These are phyloP conservation scores for Talaromyces islandicus DNA, from an alignment of 2,329 filamentous ascomycete species.

Conservation along the genomic window DNA sequence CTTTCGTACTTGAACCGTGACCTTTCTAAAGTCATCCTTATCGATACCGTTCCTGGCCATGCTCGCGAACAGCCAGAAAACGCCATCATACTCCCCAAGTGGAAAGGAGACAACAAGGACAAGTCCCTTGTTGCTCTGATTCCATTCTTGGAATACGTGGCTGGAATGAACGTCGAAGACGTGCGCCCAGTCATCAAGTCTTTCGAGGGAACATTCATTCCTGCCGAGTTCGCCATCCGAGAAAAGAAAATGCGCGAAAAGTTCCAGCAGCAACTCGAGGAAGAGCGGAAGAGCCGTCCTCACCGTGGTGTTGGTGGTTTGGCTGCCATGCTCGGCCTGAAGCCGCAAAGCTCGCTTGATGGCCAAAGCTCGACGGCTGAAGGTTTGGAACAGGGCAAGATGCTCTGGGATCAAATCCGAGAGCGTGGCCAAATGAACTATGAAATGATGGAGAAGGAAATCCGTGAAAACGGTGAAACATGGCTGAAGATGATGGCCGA, in stretches of 20 bases:
- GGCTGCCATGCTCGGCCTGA: constrained; percentile 69
- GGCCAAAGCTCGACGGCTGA: constrained; percentile 68
- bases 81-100: constrained; percentile 83
- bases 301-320: constrained; percentile 61
- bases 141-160: constrained; percentile 95
- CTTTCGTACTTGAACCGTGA: constrained; percentile 97
- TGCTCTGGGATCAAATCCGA: constrained; percentile 89
- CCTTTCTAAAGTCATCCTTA: constrained; percentile 87
- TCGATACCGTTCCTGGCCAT: constrained; percentile 79
- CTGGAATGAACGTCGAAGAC: constrained; percentile 86
- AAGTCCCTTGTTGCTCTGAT: constrained; percentile 83
- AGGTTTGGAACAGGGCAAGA: constrained; percentile 86
- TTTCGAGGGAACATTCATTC: constrained; percentile 84
- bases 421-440: constrained; percentile 90
- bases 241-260: constrained; percentile 80
- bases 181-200: constrained; percentile 80
- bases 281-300: constrained; percentile 59
- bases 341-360: constrained; percentile 56
- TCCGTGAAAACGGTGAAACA: constrained; percentile 86
- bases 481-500: constrained; percentile 94
- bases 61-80: constrained; percentile 93
- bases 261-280: constrained; percentile 71
- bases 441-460: constrained; percentile 80
- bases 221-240: constrained; percentile 79
- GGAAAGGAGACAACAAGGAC: constrained; percentile 78